Conservation (phyloP, 2,329 filamentous ascomycete genomes). For the Elsinoe ampelina region DNA sequence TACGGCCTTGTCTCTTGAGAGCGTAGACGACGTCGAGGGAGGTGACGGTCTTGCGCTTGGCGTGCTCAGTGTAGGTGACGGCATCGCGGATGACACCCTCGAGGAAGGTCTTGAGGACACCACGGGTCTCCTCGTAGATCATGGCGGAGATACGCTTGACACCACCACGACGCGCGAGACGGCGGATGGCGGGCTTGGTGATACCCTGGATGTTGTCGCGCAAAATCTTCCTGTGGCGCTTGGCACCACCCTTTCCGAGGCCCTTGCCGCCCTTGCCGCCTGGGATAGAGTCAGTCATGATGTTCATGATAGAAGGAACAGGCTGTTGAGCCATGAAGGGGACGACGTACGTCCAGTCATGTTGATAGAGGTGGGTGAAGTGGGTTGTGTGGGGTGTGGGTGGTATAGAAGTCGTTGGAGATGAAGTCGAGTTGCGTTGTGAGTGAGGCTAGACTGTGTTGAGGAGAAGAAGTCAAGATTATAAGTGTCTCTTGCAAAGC, state of each 20-base stretch:
- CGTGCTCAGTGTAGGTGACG: conserved; percentile 75
- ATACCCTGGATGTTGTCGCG: conserved; percentile 99
- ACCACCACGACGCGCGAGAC: conserved; percentile 98
- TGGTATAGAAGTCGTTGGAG: conserved; percentile 21
- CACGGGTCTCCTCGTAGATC: conserved; percentile 78
- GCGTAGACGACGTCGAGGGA: conserved; percentile 56
- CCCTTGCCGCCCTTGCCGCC: conserved; percentile 95
- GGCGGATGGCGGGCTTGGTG: conserved; percentile 95
- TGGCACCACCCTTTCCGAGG: conserved; percentile 95
- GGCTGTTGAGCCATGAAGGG: conserved; percentile 12
- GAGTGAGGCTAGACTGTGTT: conserved; percentile 17
- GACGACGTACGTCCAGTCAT: conserved; percentile 44
- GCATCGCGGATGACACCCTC: conserved; percentile 72
- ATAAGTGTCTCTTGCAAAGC: conserved; percentile 2
- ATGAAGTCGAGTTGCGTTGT: conserved; percentile 19
- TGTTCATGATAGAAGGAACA: conserved; percentile 10
- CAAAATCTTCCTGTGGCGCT: conserved; percentile 98
- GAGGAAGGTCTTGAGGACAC: conserved; percentile 76
- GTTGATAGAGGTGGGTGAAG: conserved; percentile 30
- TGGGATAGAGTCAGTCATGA: conserved; percentile 44
- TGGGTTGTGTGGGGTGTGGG: conserved; percentile 20
- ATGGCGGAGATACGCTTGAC: conserved; percentile 99
- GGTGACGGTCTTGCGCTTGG: conserved; percentile 65
- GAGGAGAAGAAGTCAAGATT: background rate
- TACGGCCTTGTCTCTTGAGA: conserved; percentile 55